Conservation (phyloP, 768 basidiomycete genomes). For the Tephrocybe sp. region DNA sequence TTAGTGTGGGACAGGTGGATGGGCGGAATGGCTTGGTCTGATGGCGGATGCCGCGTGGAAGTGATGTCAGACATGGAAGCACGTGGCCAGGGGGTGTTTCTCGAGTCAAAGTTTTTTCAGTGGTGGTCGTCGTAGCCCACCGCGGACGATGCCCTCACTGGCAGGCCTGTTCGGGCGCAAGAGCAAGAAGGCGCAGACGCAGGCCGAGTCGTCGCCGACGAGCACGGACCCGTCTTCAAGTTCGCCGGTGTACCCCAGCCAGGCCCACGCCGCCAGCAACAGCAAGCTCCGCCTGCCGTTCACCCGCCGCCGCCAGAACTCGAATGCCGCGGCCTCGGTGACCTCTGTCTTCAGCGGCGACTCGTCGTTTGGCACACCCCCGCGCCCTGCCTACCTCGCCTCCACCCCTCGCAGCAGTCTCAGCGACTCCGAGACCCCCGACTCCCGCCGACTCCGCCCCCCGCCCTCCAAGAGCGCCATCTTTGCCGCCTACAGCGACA, state of each 20-base stretch:
- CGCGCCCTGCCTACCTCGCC: slow-evolving; percentile 30
- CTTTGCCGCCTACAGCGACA: slow-evolving; percentile 59
- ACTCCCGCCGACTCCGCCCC: slow-evolving; percentile 44
- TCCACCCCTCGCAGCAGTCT: slow-evolving; percentile 24
- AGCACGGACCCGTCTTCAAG: too few relatives aligned
- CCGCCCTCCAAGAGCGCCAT: slow-evolving; percentile 66
- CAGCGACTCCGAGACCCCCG: slow-evolving; percentile 43
- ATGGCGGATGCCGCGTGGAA: too few relatives aligned
- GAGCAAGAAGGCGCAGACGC: slow-evolving; percentile 30
- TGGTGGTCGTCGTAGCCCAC: neutral
- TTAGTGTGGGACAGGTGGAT: too few relatives aligned
- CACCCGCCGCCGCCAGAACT: slow-evolving; percentile 30
- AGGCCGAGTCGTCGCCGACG: slow-evolving; percentile 17
- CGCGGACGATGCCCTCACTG: slow-evolving; percentile 33
- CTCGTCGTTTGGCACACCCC: slow-evolving; percentile 22
- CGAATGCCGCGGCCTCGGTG: too few relatives aligned
- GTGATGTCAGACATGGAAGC: too few relatives aligned
- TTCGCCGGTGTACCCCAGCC: slow-evolving; percentile 25
- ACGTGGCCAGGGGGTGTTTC: too few relatives aligned
- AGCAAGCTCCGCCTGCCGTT: slow-evolving; percentile 39
- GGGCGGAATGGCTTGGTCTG: too few relatives aligned
- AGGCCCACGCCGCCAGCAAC: slow-evolving; percentile 15
- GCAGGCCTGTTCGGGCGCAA: slow-evolving; percentile 39
- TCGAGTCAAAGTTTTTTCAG: too few relatives aligned
- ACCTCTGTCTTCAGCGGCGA: neutral